Evolutionary conservation across 1,139 yeast species (phyloP), one percentile per base, ranked within the genome.

Genomic region (Blastobotrys malaysiensis): DNA sequence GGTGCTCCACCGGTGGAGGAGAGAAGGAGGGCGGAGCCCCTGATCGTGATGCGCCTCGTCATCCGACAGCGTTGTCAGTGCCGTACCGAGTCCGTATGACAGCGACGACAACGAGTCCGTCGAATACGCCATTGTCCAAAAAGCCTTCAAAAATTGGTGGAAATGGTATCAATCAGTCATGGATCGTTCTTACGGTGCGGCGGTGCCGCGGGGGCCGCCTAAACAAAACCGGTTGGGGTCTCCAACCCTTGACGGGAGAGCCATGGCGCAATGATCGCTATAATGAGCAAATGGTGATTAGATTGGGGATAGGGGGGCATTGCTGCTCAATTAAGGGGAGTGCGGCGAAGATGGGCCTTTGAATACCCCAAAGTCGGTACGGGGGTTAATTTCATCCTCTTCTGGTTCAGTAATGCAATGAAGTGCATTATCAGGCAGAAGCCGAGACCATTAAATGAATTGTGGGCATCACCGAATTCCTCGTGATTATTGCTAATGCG

Each of bases 1-100:
- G 59, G 83, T 84, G 21, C 80, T 77, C 98, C 98, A 91, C 63
- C 80, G 77, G 67, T 90, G 97, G 3, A 88, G 70, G 49, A 78
- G 55, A 18, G 51, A 55, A 1, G 67, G 67, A 2, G 62, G 51
- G n/a, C 51, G 39, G 16, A 31, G 16, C 9, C 49, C 26, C 26
- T 22, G 26, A 9, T 22, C 26, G 16, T 31, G 13, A 7, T 3
- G 3, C 3, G 13, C 5, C 39, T 31, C 39, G 39, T 31, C 39
- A 16, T 31, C 39, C 39, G 39, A 31, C 39, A 31, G 39, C 11
- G 39, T 7, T 16, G 39, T 31, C 39, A 31, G 39, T 11, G 39
- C 39, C 16, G 39, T 31, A 11, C 39, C 39, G 16, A 31, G 39
- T 3, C 39, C 39, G 16, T 31, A n/a, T 16, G 39, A 31, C 39